A percentile compares a stretch with the other conserved stretches of the same genome.
Conservation (phyloP, 78 protist species). For the Planoprotostelium fungivorum region DNA sequence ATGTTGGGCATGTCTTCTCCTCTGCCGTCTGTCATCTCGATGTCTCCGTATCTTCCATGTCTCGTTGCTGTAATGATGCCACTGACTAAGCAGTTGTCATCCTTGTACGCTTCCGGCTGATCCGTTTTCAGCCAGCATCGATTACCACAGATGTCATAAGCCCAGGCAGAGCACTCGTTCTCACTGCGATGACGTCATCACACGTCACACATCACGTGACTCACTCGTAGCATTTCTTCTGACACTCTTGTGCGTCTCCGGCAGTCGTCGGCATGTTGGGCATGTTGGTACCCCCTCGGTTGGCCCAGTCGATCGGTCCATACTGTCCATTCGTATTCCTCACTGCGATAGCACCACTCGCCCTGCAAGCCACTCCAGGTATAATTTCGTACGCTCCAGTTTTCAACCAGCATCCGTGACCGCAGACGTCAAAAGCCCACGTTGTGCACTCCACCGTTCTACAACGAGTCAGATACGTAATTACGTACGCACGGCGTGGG, state of each 20-base stretch:
- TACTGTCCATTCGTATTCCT: not conserved
- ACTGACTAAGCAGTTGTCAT: not conserved
- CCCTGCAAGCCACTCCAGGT: not conserved
- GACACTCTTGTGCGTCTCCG: not conserved
- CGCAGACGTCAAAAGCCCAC: not conserved
- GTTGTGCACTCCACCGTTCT: not conserved
- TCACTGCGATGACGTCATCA: not conserved
- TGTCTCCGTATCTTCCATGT: not conserved
- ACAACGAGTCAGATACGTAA: not conserved
- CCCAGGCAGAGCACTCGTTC: not conserved
- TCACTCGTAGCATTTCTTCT: not conserved
- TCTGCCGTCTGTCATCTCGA: not conserved
- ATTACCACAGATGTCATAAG: not conserved
- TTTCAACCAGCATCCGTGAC: not conserved
- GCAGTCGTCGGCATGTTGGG: not conserved
- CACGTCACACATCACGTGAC: not conserved
- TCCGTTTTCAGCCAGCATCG: not conserved
- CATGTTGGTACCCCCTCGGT: not conserved
- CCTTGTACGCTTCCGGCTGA: not conserved
- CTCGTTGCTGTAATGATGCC: not conserved
- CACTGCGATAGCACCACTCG: not conserved
- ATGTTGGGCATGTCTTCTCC: not conserved
- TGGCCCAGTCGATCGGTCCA: not conserved
- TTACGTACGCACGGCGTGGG: not conserved
- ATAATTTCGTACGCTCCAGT: not conserved